Conservation (phyloP, 148 eudicot species). For the Cornus suecica region DNA sequence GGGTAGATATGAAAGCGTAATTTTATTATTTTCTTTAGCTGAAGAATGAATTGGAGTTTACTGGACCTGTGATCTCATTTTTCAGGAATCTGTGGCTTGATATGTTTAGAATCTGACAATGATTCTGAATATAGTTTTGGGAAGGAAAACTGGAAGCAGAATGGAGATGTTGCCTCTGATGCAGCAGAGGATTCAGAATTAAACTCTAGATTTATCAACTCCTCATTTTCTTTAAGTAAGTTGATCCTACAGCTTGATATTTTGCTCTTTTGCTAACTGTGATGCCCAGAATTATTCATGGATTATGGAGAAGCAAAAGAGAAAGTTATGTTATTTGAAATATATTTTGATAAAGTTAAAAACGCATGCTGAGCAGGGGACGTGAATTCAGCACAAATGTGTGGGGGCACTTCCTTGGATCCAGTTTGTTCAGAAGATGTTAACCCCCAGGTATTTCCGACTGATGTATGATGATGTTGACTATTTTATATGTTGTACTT, state of each 20-base stretch:
- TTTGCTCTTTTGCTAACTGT: neutral
- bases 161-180: slow-evolving; percentile 22
- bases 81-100: slow-evolving; percentile 43
- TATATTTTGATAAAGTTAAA: neutral
- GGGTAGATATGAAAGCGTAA: neutral
- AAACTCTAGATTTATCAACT: slow-evolving; percentile 27
- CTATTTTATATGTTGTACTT: neutral
- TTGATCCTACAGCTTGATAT: neutral
- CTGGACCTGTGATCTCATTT: slow-evolving; percentile 1
- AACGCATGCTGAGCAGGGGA: slow-evolving; percentile 20
- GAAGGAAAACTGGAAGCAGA: slow-evolving; percentile 15
- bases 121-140: slow-evolving; percentile 37
- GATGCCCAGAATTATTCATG: neutral
- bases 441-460: slow-evolving; percentile 32
- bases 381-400: slow-evolving; percentile 14
- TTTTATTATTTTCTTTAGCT: slow-evolving; percentile 1
- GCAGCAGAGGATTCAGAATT: slow-evolving; percentile 29
- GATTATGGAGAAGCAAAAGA: neutral
- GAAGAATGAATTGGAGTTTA: slow-evolving; percentile 1
- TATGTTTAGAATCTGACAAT: slow-evolving; percentile 68
- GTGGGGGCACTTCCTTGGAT: slow-evolving; percentile 19
- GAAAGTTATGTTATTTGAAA: slow-evolving; percentile 1
- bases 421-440: slow-evolving; percentile 40
- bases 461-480: slow-evolving; percentile 26
- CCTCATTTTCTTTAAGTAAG: slow-evolving; percentile 34